Conservation (phyloP, 2,329 filamentous ascomycete species). For the Fusarium solani-melongenae region DNA sequence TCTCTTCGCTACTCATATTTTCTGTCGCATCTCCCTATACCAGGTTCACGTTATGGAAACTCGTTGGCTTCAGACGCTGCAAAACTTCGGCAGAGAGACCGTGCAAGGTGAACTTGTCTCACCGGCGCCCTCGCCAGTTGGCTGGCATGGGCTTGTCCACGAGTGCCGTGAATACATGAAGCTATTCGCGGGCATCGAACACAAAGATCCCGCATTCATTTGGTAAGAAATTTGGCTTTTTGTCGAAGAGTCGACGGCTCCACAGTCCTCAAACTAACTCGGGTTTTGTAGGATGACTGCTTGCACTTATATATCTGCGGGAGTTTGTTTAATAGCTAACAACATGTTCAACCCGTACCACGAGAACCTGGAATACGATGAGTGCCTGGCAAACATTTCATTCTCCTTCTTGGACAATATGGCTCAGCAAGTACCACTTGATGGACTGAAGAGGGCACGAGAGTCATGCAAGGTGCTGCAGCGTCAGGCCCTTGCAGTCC, state of each 20-base stretch:
- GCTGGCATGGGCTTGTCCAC: neutral
- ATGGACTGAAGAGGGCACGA: neutral
- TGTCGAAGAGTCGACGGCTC: neutral
- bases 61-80: neutral
- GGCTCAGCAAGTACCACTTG: neutral
- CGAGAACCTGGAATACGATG: neutral
- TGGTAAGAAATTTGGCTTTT: neutral
- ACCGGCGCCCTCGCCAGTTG: neutral
- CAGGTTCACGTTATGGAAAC: neutral
- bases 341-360: neutral
- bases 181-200: neutral
- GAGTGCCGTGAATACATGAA: neutral
- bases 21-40: neutral
- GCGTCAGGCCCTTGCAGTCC: neutral
- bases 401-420: neutral
- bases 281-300: conserved; percentile 3
- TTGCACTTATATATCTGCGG: neutral
- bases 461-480: neutral
- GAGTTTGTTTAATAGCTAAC: conserved; percentile 3
- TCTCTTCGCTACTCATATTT: conserved; percentile 14
- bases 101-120: rapidly evolving
- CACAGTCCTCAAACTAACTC: neutral
- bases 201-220: neutral
- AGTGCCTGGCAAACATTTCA: neutral
- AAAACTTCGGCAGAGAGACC: neutral